phyloP scores from a whole-genome alignment of 345 rosid genomes.

The Raphanus raphanistrum region DNA sequence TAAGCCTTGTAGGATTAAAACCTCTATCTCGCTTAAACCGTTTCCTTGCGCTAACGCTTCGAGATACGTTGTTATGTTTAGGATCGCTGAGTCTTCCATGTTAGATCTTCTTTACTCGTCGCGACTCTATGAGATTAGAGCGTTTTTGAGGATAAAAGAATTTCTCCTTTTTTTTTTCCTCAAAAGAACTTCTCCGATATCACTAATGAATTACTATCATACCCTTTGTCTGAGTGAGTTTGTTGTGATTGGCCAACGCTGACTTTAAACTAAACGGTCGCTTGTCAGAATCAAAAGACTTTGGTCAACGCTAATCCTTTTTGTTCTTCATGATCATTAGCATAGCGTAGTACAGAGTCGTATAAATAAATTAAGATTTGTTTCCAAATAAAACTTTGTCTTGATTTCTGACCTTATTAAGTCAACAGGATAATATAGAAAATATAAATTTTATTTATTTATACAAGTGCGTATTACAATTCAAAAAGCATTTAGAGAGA shows the following conservation, averaged over 20 bases:
- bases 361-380: not conserved
- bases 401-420: constrained; percentile 4
- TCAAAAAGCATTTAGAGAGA: not conserved
- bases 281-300: not conserved
- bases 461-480: not conserved
- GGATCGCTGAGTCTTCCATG: constrained; percentile 9
- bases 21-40: constrained; percentile 6
- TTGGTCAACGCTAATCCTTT: not conserved
- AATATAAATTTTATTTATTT: not conserved
- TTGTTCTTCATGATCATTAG: too few species aligned
- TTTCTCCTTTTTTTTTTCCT: too few species aligned
- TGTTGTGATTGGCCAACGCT: too few species aligned
- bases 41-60: constrained; percentile 22
- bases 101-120: not conserved
- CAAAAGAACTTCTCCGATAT: too few species aligned
- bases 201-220: too few species aligned
- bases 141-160: too few species aligned
- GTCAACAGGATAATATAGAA: not conserved
- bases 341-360: too few species aligned
- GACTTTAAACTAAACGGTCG: too few species aligned
- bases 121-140: too few species aligned
- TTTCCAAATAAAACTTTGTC: constrained; percentile 12
- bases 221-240: too few species aligned
- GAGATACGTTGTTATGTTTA: constrained; percentile 1
- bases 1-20: constrained; percentile 11